These are phyloP conservation scores for Thymus mandschuricus DNA, from an alignment of 257 asterid species.

Conservation along the genomic window DNA sequence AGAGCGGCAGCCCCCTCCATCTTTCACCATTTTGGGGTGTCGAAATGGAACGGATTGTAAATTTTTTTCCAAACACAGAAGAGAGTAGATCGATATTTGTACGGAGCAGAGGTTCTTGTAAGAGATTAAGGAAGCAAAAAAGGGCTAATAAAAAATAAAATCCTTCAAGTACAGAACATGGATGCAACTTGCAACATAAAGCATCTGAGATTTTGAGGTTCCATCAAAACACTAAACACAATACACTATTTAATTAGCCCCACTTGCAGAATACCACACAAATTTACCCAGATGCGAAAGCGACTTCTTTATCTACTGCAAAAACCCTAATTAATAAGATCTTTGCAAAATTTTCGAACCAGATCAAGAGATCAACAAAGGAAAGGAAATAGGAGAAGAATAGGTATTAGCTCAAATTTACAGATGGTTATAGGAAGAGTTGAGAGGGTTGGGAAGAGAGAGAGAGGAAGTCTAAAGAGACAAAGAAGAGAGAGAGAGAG, in stretches of 20 bases:
- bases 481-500: not conserved
- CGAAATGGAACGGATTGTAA: not conserved
- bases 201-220: constrained; percentile 42
- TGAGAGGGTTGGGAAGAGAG: not conserved
- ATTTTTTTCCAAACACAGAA: not conserved
- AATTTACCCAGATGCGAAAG: constrained; percentile 35
- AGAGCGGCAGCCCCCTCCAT: constrained; percentile 30
- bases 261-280: constrained; percentile 12
- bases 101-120: constrained; percentile 43
- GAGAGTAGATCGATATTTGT: not conserved
- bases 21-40: constrained; percentile 35
- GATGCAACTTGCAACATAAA: constrained; percentile 67
- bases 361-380: not conserved
- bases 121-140: constrained; percentile 63
- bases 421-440: not conserved
- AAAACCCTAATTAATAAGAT: not conserved
- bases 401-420: not conserved
- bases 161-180: constrained; percentile 27
- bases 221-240: not conserved
- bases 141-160: constrained; percentile 41
- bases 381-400: not conserved
- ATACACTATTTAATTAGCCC: not conserved
- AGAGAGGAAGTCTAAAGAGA: constrained; percentile 22
- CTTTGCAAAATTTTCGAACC: too few species aligned
- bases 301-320: constrained; percentile 29